phyloP scores from a whole-genome alignment of 441 rosid species.

The Cnidoscolus chayamansa region DNA sequence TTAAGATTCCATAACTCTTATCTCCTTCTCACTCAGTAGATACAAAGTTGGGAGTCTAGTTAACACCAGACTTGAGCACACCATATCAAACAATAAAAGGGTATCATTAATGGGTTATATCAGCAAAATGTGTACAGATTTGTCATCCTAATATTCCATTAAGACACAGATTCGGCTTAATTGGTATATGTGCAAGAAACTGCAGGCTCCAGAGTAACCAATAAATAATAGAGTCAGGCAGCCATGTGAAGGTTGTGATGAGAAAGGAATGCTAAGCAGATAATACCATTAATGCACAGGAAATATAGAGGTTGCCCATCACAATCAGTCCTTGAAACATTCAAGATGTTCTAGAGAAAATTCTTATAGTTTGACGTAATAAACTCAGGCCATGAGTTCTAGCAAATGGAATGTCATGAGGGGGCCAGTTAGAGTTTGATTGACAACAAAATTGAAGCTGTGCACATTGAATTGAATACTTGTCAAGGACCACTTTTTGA shows the following conservation, averaged over 20 bases:
- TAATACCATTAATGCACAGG: constrained; percentile 22
- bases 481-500: constrained; percentile 24
- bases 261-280: neutral
- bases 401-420: constrained; percentile 27
- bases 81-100: constrained; percentile 10
- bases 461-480: constrained; percentile 16
- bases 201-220: too few species aligned
- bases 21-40: constrained; percentile 10
- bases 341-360: constrained; percentile 1
- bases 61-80: constrained; percentile 12
- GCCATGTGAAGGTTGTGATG: constrained; percentile 23
- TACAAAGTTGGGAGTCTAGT: constrained; percentile 19
- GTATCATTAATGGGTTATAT: neutral
- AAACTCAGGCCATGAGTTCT: constrained; percentile 8
- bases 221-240: constrained; percentile 1
- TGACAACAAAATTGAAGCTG: constrained; percentile 16
- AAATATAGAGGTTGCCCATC: constrained; percentile 28
- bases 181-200: too few species aligned
- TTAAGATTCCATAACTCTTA: constrained; percentile 25
- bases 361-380: neutral
- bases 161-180: too few species aligned
- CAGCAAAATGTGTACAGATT: neutral
- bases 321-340: constrained; percentile 21
- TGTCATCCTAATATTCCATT: neutral
- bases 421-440: constrained; percentile 29